Evolutionary conservation across 805 yeast species (phyloP).

Genomic region (Nakazawaea holstii): DNA sequence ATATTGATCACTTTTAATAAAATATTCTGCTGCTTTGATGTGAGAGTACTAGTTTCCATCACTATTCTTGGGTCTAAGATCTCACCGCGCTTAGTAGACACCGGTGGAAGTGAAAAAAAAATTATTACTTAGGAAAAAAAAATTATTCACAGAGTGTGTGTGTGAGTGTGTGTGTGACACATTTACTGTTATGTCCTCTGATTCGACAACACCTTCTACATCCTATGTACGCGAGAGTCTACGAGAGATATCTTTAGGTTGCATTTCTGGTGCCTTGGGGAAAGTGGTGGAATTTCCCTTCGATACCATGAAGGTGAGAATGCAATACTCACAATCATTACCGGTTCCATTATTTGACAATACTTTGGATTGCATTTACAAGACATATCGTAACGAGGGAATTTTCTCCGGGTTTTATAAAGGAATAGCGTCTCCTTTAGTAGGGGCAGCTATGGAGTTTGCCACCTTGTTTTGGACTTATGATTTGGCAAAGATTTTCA

Average conservation of each 20-base stretch:
- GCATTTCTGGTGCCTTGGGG: slow-evolving; percentile 75
- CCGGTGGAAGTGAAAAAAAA: too few relatives aligned
- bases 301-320: slow-evolving; percentile 85
- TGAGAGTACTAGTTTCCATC: too few relatives aligned
- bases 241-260: slow-evolving; percentile 43
- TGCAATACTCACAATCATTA: slow-evolving; percentile 67
- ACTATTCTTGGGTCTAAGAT: too few relatives aligned
- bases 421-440: slow-evolving; percentile 75
- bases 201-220: neutral
- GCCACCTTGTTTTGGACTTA: slow-evolving; percentile 73
- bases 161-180: neutral
- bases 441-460: slow-evolving; percentile 89
- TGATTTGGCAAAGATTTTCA: slow-evolving; percentile 36
- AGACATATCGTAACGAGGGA: slow-evolving; percentile 68
- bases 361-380: slow-evolving; percentile 58
- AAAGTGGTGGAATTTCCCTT: slow-evolving; percentile 87
- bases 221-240: slow-evolving; percentile 9
- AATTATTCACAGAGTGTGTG: too few relatives aligned
- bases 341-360: slow-evolving; percentile 43
- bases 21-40: too few relatives aligned
- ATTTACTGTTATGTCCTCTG: neutral
- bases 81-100: too few relatives aligned
- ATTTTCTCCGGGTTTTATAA: slow-evolving; percentile 63
- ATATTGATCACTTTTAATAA: too few relatives aligned
- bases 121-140: too few relatives aligned